Base-by-base conservation (phyloP, 768 basidiomycete species). In the Tricholoma sp. region DNA sequence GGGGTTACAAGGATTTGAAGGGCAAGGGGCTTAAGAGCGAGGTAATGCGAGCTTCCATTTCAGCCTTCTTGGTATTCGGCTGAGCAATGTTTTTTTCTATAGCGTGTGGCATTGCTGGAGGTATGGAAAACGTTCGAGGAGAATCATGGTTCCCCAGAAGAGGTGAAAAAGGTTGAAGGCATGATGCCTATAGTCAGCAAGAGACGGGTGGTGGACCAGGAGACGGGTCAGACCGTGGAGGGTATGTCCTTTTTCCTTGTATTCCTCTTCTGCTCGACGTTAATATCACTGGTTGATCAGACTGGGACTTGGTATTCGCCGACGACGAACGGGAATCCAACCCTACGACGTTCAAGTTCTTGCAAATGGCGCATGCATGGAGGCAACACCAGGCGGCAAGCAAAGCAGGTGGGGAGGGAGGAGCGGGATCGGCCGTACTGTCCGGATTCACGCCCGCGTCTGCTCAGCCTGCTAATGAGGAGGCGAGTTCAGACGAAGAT, bases 61-160 rank as follows among this genome's bases (percentile, higher is more conserved):
- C 28, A 15, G 4, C 24, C 6, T 11, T 52, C 52, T 54, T 42
- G 44, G 45, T 24, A 34, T 5, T 37, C n/a, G 34, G 57, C 18
- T 58, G 17, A 52, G 42, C 8, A 13, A 39, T 55, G 17, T n/a
- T 48, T 56, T 50, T 28, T 57, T 50, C 24, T 54, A 28, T 64
- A 95, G 92, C 94, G 95, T 55, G 92, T 94, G 55, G 88, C 91
- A 3, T 74, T 99, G 15, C 80, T 99, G 24, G 89, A 96, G 66
- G 89, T 91, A 1, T 99, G 97, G 97, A 97, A 96, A 76, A 78
- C 85, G 1, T 97, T 95, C 67, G 97, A 99, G 72, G 80, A 90
- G 66, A 79, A 80, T 39, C 76, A 91, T 57, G 96, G 97, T 15
- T 78, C 84, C 1, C 70, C 80, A 9, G 84, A 83, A 6, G 85